A percentile compares a stretch with the other conserved stretches of the same genome.
phyloP scores from a whole-genome alignment of 2,329 filamentous ascomycete species.

The Orbilia oligospora region DNA sequence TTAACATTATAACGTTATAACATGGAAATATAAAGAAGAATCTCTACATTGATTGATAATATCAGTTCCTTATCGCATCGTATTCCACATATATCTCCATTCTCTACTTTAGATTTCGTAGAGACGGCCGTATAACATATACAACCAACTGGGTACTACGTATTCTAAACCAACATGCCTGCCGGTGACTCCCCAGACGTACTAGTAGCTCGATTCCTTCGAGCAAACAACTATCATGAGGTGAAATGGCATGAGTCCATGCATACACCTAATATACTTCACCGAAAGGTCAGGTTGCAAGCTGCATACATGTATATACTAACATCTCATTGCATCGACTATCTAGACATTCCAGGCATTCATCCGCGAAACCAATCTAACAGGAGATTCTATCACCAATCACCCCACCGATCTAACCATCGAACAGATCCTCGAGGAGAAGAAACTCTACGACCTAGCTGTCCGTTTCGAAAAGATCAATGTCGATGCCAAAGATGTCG shows the following conservation, averaged over 20 bases:
- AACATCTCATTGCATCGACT: background rate
- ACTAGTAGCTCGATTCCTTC: conserved; percentile 68
- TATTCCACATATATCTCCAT: background rate
- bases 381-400: conserved; percentile 56
- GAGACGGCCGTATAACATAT: background rate
- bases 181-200: conserved; percentile 66
- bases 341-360: conserved; percentile 63
- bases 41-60: background rate
- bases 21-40: background rate
- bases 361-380: conserved; percentile 63
- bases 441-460: conserved; percentile 63
- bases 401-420: conserved; percentile 62
- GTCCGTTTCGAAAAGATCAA: conserved; percentile 63
- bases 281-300: no score
- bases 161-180: conserved; percentile 60
- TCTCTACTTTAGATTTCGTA: background rate
- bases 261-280: no score
- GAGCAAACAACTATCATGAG: conserved; percentile 67
- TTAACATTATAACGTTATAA: no score
- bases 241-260: conserved; percentile 61
- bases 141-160: background rate
- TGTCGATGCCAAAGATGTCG: conserved; percentile 57
- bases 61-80: background rate
- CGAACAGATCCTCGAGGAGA: conserved; percentile 64
- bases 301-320: background rate